These are phyloP conservation scores for Capillidium rhysosporum DNA, from an alignment of 371 early-diverging fungal genomes.

Conservation along the genomic window DNA sequence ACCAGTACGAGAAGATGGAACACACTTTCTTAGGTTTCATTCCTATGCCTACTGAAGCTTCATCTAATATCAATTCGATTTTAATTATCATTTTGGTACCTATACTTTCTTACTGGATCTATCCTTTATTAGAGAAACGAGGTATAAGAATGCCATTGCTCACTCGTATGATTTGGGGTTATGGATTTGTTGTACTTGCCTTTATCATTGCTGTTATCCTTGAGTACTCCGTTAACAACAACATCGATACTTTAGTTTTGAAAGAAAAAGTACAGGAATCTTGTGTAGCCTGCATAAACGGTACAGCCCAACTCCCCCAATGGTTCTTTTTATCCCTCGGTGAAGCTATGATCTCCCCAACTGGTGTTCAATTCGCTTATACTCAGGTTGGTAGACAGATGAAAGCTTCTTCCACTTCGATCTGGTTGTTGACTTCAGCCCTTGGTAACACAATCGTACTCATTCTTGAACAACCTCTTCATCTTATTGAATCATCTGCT, in stretches of 20 bases:
- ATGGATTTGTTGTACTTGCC: not conserved
- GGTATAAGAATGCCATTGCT: not conserved
- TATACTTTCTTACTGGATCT: not conserved
- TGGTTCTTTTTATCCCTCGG: conserved; percentile 31
- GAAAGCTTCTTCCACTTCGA: conserved; percentile 12
- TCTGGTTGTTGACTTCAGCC: conserved; percentile 18
- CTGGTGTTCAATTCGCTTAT: conserved; percentile 26
- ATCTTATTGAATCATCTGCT: not conserved
- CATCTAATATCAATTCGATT: not conserved
- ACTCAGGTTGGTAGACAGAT: conserved; percentile 5
- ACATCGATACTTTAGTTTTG: not conserved
- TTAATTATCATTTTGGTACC: conserved; percentile 4
- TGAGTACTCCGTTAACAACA: conserved; percentile 8
- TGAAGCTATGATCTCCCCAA: conserved; percentile 31
- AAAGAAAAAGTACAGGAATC: not conserved
- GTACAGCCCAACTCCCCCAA: conserved; percentile 25
- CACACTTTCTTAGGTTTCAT: conserved; percentile 10
- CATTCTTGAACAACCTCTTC: not conserved
- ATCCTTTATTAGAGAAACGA: conserved; percentile 6
- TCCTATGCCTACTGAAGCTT: conserved; percentile 5
- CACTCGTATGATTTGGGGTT: conserved; percentile 3
- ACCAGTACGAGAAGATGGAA: conserved; percentile 14
- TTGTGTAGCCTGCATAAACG: conserved; percentile 12
- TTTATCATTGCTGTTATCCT: not conserved
- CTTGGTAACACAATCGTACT: conserved; percentile 9